Percentiles rank a stretch among this genome's conserved stretches.
Evolutionary conservation across 352 stramenopile species (phyloP).

Genomic region (Phytophthora nicotianae): DNA sequence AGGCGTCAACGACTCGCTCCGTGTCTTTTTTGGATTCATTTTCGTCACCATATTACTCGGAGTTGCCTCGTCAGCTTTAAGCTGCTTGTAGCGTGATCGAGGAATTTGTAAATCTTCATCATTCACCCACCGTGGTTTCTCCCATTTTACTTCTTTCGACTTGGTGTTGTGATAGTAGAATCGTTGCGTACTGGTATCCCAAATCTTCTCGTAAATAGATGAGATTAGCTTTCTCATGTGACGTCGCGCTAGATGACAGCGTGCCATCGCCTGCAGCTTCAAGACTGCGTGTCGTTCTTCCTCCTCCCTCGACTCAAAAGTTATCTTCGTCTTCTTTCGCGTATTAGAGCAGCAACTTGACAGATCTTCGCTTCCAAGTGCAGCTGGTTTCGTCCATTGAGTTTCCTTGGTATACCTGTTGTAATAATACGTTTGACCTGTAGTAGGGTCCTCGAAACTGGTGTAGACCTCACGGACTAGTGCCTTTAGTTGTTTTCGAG

Average conservation of each 20-base stretch:
- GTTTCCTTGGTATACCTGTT: slow-evolving; percentile 73
- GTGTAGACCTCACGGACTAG: slow-evolving; percentile 67
- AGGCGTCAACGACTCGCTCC: slow-evolving; percentile 27
- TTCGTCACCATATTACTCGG: background rate
- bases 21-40: slow-evolving; percentile 3
- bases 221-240: slow-evolving; percentile 67
- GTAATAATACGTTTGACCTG: slow-evolving; percentile 79
- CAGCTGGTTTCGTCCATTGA: slow-evolving; percentile 69
- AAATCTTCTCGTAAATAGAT: slow-evolving; percentile 84
- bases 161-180: slow-evolving; percentile 88
- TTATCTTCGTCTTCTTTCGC: slow-evolving; percentile 5
- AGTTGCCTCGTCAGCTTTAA: background rate
- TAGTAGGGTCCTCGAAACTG: slow-evolving; percentile 61
- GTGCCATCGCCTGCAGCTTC: slow-evolving; percentile 63
- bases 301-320: slow-evolving; percentile 34
- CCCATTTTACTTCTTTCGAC: slow-evolving; percentile 73
- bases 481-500: slow-evolving; percentile 68
- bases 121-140: slow-evolving; percentile 65
- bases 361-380: slow-evolving; percentile 39
- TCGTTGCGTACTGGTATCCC: slow-evolving; percentile 44
- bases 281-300: slow-evolving; percentile 35
- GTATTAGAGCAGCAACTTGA: slow-evolving; percentile 5
- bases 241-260: slow-evolving; percentile 50
- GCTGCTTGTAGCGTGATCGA: slow-evolving; percentile 35
- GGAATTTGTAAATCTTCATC: slow-evolving; percentile 70